Evolutionary conservation across 192 early-diverging fungal species (phyloP), one percentile per base, ranked within the genome.

Genomic region (Rhizoclosmatium globosum): DNA sequence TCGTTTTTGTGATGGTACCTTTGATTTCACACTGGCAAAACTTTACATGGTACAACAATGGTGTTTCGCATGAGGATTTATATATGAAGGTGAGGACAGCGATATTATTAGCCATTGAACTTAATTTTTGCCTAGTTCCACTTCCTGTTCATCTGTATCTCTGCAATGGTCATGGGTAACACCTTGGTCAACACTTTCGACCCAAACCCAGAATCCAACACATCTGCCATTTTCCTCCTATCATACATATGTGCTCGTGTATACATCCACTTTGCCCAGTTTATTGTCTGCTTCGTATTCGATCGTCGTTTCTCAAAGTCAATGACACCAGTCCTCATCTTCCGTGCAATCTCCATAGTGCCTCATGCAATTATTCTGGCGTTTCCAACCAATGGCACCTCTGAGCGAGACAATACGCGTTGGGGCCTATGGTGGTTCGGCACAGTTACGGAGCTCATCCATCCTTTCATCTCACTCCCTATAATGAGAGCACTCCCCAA

Each of bases 41-140:
- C 21, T 77, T 47, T 38, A 77, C 75, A 21, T 11, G n/a, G 6
- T 68, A 77, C 47, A 77, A 77, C 75, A 77, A 77, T 41, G 4
- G 15, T 4, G 11, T 68, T 2, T 68, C 39, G 23, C 72, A 74
- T 56, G 72, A 64, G n/a, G 72, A 74, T 47, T 43, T 74, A 7
- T 74, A 59, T 47, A 7, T 38, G 4, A 74, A 74, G 72, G 11
- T n/a, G n/a, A n/a, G n/a, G n/a, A n/a, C n/a, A n/a, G n/a, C n/a
- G n/a, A n/a, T n/a, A n/a, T n/a, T n/a, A n/a, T n/a, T n/a, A n/a
- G n/a, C n/a, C n/a, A n/a, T n/a, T n/a, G n/a, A n/a, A n/a, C n/a
- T n/a, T n/a, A n/a, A n/a, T n/a, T n/a, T n/a, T n/a, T n/a, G n/a
- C n/a, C n/a, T n/a, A n/a, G n/a, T n/a, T 74, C 3, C 56, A 38